Base-by-base conservation (phyloP, 2,329 filamentous ascomycete genomes). In the Gaeumannomyces sp. region DNA sequence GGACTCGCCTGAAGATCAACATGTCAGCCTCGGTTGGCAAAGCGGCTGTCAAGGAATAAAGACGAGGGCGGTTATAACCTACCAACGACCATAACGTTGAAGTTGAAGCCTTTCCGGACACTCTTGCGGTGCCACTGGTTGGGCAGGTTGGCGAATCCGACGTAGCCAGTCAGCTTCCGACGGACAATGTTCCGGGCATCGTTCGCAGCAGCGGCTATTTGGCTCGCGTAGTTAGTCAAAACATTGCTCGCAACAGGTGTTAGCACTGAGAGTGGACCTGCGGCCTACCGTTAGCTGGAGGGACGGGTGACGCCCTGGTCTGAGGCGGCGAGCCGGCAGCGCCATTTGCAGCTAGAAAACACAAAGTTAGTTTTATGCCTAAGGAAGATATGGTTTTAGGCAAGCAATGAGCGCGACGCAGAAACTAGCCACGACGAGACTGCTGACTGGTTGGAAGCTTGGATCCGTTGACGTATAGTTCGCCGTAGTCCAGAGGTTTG, bases 71-170 rank as follows among this genome's bases (percentile, higher is more conserved):
- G 27, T 10, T 16, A n/a, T 11, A 6, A 75, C 93, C 76, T 85
- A 98, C 95, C 95, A 80, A 99, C 95, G 80, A 99, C 95, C 95
- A 99, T 99, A 72, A 99, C 95, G 77, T 99, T 99, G 86, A 99
- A 99, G 87, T 98, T 99, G 87, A 99, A 99, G 68, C 95, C 95
- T 82, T 99, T 99, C 77, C 95, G 92, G 74, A 99, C 95, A 87
- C 93, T 97, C 90, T 99, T 99, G 80, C 95, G 94, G 85, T 99
- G 95, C 95, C 95, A 99, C 82, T 99, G 95, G 83, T 99, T 99
- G 69, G 95, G 95, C 76, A 99, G 81, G 79, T 99, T 99, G 78
- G 95, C 95, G 76, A 99, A 99, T 70, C 95, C 95, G 74, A 99
- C 95, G 74, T 98, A 99, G 75, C 95, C 95, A 62, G 95, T 98